phyloP scores from a whole-genome alignment of 2,329 filamentous ascomycete species.

The Ophiosphaerella herpotricha region DNA sequence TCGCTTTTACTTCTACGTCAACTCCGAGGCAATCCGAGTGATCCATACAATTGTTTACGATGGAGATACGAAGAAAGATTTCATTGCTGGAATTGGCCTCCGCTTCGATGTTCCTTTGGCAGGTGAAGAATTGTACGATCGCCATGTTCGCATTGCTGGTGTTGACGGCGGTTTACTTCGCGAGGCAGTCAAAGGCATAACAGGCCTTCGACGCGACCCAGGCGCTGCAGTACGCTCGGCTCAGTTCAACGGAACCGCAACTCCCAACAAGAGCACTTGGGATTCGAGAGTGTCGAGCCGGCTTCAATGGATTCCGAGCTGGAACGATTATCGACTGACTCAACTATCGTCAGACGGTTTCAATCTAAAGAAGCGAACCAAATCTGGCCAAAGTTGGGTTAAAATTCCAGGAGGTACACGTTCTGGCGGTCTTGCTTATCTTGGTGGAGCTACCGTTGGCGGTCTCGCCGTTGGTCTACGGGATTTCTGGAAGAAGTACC shows the following conservation, averaged over 20 bases:
- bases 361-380: slow-evolving; percentile 64
- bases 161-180: slow-evolving; percentile 60
- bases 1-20: slow-evolving; percentile 64
- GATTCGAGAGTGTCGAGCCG: slow-evolving; percentile 52
- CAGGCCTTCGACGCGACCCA: slow-evolving; percentile 62
- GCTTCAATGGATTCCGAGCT: slow-evolving; percentile 62
- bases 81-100: slow-evolving; percentile 61
- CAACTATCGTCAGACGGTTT: slow-evolving; percentile 66
- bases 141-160: slow-evolving; percentile 62
- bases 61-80: slow-evolving; percentile 54
- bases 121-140: slow-evolving; percentile 60
- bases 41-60: slow-evolving; percentile 64
- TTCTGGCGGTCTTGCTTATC: slow-evolving; percentile 62
- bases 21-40: slow-evolving; percentile 60
- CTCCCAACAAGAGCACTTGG: slow-evolving; percentile 54
- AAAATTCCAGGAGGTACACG: slow-evolving; percentile 62
- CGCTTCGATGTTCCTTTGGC: slow-evolving; percentile 60
- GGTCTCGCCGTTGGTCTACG: slow-evolving; percentile 63
- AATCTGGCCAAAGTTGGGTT: slow-evolving; percentile 62
- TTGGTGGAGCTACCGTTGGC: slow-evolving; percentile 62
- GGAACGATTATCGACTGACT: slow-evolving; percentile 62
- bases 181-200: slow-evolving; percentile 65
- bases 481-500: slow-evolving; percentile 68
- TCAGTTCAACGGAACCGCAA: slow-evolving; percentile 56
- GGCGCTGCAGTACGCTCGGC: slow-evolving; percentile 54